Evolutionary conservation across 176 grass and related monocot genomes (phyloP).

Genomic region (Puccinellia tenuiflora): DNA sequence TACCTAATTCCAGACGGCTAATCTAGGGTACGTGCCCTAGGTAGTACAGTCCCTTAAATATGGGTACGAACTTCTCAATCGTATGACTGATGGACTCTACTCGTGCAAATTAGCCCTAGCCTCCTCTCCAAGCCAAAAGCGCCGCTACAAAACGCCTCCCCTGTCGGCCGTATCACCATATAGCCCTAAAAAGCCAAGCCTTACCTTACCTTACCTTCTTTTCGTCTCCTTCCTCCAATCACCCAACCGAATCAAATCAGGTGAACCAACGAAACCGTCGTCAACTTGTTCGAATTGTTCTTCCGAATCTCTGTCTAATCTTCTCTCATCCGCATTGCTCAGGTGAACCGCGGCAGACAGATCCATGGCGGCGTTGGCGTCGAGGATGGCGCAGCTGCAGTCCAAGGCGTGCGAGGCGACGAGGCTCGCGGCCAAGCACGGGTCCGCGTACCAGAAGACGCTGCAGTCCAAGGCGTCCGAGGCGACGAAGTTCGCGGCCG

Average conservation of each 20-base stretch:
- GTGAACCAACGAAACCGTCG: background rate
- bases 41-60: too few relatives aligned
- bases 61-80: background rate
- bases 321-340: constrained; percentile 7
- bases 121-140: constrained; percentile 17
- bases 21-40: too few relatives aligned
- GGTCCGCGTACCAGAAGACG: background rate
- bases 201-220: too few relatives aligned
- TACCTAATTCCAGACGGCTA: too few relatives aligned
- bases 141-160: background rate
- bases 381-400: constrained; percentile 60
- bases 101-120: constrained; percentile 1
- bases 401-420: constrained; percentile 18
- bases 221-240: background rate
- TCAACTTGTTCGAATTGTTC: background rate
- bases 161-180: background rate
- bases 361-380: constrained; percentile 47
- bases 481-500: background rate
- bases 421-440: background rate
- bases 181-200: background rate
- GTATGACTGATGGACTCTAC: background rate
- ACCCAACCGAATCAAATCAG: background rate
- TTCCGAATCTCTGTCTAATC: background rate
- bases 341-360: background rate
- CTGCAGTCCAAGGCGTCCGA: constrained; percentile 23